Evolutionary conservation across 345 rosid species (phyloP), one percentile per base, ranked within the genome.

Genomic region (Hibiscus trionum): DNA sequence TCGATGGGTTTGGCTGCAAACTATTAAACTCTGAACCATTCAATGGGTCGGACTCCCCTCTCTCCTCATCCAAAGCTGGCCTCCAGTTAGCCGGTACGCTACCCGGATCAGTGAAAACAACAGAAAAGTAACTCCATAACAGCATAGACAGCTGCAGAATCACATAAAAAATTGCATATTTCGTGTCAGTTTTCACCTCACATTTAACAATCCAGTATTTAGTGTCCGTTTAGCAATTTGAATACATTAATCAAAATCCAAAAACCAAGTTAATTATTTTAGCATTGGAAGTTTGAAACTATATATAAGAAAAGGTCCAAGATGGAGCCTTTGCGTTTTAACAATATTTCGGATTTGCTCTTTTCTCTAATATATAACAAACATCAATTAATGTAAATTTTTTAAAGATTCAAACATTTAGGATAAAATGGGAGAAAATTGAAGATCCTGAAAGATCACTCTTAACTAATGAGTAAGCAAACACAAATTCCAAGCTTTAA

Each of bases 21-120:
- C 77, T 80, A 66, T 72, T 80, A 75, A 80, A 88, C 29, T 92
- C 97, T 61, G 88, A 83, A 50, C 73, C 85, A 66, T 86, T 88
- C 57, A 89, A 82, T 1, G 91, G 90, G 64, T 92, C 98, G 65
- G 80, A 75, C 82, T 90, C 99, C n/a, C 93, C 94, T 63, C 90
- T 83, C 77, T 95, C 98, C 77, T 88, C 97, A 60, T 95, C 99
- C 35, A 73, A 44, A 58, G 76, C 83, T 66, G 88, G 85, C 74
- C 96, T 90, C 97, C 97, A 95, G 72, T 83, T 95, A 26, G 91
- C 88, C 61, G 99, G 98, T 77, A 93, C 95, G 27, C 84, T 72
- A 63, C 98, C 99, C 16, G 99, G 95, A 84, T 96, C 97, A 26
- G 95, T 93, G 47, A 93, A 86, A 77, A 96, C 98, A 84, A 87